Evolutionary conservation across 2,329 filamentous ascomycete genomes (phyloP), one percentile per base, ranked within the genome.

Genomic region (Byssothecium circinans): DNA sequence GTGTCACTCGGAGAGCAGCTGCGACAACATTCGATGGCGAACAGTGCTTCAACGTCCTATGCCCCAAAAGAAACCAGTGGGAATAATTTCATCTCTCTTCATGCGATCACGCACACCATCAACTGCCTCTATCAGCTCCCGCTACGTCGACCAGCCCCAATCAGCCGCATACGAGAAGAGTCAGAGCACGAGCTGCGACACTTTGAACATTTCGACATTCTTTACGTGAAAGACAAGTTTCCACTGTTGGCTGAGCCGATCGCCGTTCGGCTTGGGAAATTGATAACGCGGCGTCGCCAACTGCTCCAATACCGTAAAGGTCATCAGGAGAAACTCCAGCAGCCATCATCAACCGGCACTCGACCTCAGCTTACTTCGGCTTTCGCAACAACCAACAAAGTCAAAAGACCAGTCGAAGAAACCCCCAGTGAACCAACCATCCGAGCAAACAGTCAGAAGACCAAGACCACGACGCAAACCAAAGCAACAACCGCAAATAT

Each of bases 201-300:
- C 32, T 53, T 45, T 12, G 40, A 53, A 22, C 39, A 23, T 14
- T 56, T 50, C 22, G 50, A 56, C 43, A 17, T 47, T 12, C 14
- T 50, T 1, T 42, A 56, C 23, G 43, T 51, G 7, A 44, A 27
- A n/a, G 47, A 53, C 23, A 56, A 53, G 40, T 49, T 53, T 15
- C 44, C 44, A 2, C n/a, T 12, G 14, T 5, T 51, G 10, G 32
- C 40, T n/a, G 17, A 33, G 27, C 15, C 23, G 2, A 33, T 51
- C 4, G 39, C 44, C 12, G 34, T 29, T 12, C 47, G 50, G 10
- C 35, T 56, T 22, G 50, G 37, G 2, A 53, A 41, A 23, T 36
- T 50, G 47, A 56, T 56, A 2, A 48, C 53, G 14, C 40, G 47
- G 7, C 44, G 50, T 8, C 50, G 53, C 8, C 53, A 56, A 23